Base-by-base conservation (phyloP, 1,284 basidiomycete genomes). In the Lentinus polychrous region DNA sequence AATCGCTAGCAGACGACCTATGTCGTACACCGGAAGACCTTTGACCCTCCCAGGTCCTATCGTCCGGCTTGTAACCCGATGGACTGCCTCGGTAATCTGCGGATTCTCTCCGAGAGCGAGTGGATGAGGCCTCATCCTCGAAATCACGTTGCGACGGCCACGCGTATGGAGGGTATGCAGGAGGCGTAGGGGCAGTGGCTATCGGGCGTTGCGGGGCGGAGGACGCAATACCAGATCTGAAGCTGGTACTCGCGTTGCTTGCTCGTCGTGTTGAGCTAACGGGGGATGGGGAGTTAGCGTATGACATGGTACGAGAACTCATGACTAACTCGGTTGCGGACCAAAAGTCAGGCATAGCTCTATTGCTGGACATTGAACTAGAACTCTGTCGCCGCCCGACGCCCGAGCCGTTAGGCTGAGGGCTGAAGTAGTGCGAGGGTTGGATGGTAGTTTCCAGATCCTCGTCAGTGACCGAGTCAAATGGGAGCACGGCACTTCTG, bases 281-380 rank as follows among this genome's bases (percentile, higher is more conserved):
- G 15, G 55, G 52, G 1, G 58, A 55, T 3, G 55, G 47, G n/a
- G 60, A 49, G 12, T 54, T 46, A 14, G 61, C 59, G 43, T 58
- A 57, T 14, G 52, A 55, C 38, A 55, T 54, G 3, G 59, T 53
- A 3, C 59, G 57, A 22, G 62, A 64, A 1, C 50, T 52, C 3
- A 24, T 36, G 10, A 33, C 33, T 22, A n/a, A 51, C 7, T 58
- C 51, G 31, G 55, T 46, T 8, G 52, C 39, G 1, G 34, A 41
- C 17, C 45, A 37, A 12, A 53, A 37, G 22, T 57, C 54, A 17
- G 36, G 47, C n/a, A 45, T 56, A 10, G 57, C 53, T 20, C 55
- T 44, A 8, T 49, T 49, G 33, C 53, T 56, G 4, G 58, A 58
- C 18, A 63, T 41, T 3, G 61, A 60, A 20, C 55, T 55, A 5